A percentile compares a stretch with the other conserved stretches of the same genome.
These are phyloP conservation scores for Fagopyrum homotropicum DNA, from an alignment of 148 eudicot genomes.

Conservation along the genomic window DNA sequence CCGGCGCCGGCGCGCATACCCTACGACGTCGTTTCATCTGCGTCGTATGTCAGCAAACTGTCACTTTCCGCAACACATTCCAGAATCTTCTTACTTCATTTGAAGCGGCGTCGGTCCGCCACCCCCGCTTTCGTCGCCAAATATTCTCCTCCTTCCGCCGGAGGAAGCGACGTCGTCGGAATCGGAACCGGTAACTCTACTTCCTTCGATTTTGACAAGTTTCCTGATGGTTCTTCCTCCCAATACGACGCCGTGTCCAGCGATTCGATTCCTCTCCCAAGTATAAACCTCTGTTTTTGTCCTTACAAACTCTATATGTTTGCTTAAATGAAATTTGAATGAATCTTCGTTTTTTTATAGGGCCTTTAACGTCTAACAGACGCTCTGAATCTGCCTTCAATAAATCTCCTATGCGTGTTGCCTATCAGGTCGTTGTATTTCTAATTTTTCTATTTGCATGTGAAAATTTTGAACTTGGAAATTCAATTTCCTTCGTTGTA, in stretches of 20 bases:
- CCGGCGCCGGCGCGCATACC: not conserved
- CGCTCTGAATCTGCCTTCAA: conserved; percentile 16
- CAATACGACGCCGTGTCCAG: conserved; percentile 4
- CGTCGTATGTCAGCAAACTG: not conserved
- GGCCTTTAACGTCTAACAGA: conserved; percentile 12
- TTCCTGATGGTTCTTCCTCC: not conserved
- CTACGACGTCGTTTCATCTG: not conserved
- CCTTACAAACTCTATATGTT: not conserved
- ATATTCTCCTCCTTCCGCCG: not conserved
- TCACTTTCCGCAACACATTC: not conserved
- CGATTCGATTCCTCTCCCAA: conserved; percentile 9
- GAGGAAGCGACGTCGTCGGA: not conserved
- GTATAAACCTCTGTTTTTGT: conserved; percentile 8
- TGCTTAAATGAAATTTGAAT: not conserved
- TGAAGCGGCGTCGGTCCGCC: not conserved
- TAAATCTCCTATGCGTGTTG: conserved; percentile 41
- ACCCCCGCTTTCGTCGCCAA: conserved; percentile 3
- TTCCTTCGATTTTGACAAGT: not conserved
- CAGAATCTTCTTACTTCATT: not conserved
- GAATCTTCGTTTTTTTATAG: not conserved
- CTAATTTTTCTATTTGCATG: too few relatives aligned
- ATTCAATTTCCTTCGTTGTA: not conserved
- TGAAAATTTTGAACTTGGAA: not conserved
- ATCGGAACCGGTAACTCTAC: not conserved
- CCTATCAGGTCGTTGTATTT: conserved; percentile 41